These are phyloP conservation scores for Kwoniella dejecticola DNA, from an alignment of 768 basidiomycete genomes.

Conservation along the genomic window DNA sequence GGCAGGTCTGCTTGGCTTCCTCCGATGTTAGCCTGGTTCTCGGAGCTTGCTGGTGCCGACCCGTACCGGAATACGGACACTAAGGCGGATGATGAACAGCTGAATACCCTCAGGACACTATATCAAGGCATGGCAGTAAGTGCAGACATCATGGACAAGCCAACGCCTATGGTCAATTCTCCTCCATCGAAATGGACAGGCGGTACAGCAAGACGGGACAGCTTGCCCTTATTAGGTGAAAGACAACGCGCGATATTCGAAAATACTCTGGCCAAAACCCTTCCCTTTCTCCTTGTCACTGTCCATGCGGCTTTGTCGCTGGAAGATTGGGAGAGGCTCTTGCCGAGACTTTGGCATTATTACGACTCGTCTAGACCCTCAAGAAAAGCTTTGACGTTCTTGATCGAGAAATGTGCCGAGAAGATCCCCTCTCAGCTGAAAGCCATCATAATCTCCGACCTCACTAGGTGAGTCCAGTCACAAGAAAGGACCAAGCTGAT, in stretches of 20 bases:
- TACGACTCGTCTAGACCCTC: conserved; percentile 4
- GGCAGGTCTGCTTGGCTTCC: conserved; percentile 19
- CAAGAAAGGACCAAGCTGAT: conserved; percentile 1
- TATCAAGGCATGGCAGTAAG: conserved; percentile 4
- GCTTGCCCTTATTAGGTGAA: neutral
- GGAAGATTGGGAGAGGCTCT: conserved; percentile 35
- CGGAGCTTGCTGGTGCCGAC: conserved; percentile 5
- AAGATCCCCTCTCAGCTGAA: conserved; percentile 17
- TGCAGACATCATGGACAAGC: neutral
- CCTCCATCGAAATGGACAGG: conserved; percentile 12
- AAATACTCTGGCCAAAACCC: neutral
- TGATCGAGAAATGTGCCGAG: conserved; percentile 45
- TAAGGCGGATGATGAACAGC: conserved; percentile 9
- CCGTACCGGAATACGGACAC: neutral
- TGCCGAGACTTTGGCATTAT: conserved; percentile 31
- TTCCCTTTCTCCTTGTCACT: conserved; percentile 22
- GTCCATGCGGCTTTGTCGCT: conserved; percentile 30
- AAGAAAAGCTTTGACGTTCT: conserved; percentile 17
- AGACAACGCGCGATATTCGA: conserved; percentile 3
- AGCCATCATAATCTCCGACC: conserved; percentile 22
- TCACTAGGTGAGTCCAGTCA: conserved; percentile 18
- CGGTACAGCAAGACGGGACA: conserved; percentile 3
- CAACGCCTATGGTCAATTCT: neutral
- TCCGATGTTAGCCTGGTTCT: conserved; percentile 21
- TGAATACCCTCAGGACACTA: neutral